These are phyloP conservation scores for Blastocystis sp. DNA, from an alignment of 352 stramenopile species.

Conservation along the genomic window DNA sequence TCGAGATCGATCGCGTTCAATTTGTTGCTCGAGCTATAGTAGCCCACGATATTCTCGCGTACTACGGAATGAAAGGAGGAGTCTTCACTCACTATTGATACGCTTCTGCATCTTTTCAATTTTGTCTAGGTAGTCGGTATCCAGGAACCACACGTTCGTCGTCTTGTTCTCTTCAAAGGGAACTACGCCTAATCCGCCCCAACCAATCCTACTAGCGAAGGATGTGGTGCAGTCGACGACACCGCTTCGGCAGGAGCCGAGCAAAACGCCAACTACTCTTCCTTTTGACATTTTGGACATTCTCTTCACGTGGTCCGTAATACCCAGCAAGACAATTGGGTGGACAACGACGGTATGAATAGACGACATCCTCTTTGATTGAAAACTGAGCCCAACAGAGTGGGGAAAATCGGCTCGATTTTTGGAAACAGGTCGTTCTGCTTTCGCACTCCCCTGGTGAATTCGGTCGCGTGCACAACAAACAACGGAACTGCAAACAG, in stretches of 20 bases:
- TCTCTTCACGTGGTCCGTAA: slow-evolving; percentile 68
- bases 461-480: background rate
- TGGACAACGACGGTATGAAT: slow-evolving; percentile 74
- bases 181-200: slow-evolving; percentile 27
- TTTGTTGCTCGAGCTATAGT: slow-evolving; percentile 72
- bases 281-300: slow-evolving; percentile 68
- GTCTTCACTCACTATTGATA: slow-evolving; percentile 43
- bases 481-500: background rate
- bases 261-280: slow-evolving; percentile 63
- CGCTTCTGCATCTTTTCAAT: slow-evolving; percentile 73
- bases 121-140: slow-evolving; percentile 73
- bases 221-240: slow-evolving; percentile 68
- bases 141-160: slow-evolving; percentile 71
- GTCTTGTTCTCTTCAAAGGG: slow-evolving; percentile 73
- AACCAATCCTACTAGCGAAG: slow-evolving; percentile 48
- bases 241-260: slow-evolving; percentile 46
- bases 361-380: slow-evolving; percentile 21
- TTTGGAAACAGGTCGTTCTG: slow-evolving; percentile 26
- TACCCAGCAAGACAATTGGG: slow-evolving; percentile 62
- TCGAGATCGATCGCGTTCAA: slow-evolving; percentile 66
- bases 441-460: background rate
- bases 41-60: slow-evolving; percentile 64
- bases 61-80: slow-evolving; percentile 45
- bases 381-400: background rate
- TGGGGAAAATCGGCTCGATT: slow-evolving; percentile 30